phyloP scores from a whole-genome alignment of 352 stramenopile genomes.

The Lagenidium giganteum region DNA sequence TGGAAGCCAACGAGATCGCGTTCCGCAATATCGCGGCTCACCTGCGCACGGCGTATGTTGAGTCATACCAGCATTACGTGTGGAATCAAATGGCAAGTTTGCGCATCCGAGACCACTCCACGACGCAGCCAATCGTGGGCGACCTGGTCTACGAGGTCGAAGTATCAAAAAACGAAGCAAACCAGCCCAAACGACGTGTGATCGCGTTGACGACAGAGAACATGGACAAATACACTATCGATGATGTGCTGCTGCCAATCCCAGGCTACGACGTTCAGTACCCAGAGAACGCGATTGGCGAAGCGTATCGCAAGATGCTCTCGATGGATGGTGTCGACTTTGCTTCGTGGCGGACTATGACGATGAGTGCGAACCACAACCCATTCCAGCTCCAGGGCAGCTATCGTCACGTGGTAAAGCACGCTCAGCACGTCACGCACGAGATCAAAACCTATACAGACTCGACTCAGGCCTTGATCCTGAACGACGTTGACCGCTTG shows the following conservation, averaged over 20 bases:
- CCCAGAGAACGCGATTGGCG: slow-evolving; percentile 63
- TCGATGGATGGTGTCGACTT: slow-evolving; percentile 30
- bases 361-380: slow-evolving; percentile 37
- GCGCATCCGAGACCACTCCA: slow-evolving; percentile 68
- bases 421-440: slow-evolving; percentile 65
- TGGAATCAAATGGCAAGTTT: slow-evolving; percentile 95
- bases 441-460: slow-evolving; percentile 72
- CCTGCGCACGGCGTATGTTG: slow-evolving; percentile 62
- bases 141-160: slow-evolving; percentile 81
- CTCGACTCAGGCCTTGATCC: slow-evolving; percentile 67
- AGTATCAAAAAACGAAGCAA: slow-evolving; percentile 17
- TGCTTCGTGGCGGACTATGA: slow-evolving; percentile 15
- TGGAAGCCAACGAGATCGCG: slow-evolving; percentile 66
- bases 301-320: slow-evolving; percentile 19
- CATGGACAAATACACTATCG: slow-evolving; percentile 81
- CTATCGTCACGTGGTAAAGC: slow-evolving; percentile 80
- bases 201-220: slow-evolving; percentile 82
- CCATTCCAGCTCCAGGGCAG: slow-evolving; percentile 63
- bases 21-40: slow-evolving; percentile 58
- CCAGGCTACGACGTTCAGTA: slow-evolving; percentile 87
- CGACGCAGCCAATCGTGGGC: slow-evolving; percentile 61
- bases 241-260: slow-evolving; percentile 94
- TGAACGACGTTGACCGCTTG: slow-evolving; percentile 77
- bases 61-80: slow-evolving; percentile 91
- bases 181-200: slow-evolving; percentile 22